A percentile compares a stretch with the other conserved stretches of the same genome.
phyloP scores from a whole-genome alignment of 441 rosid species.

The Sinapis alba region DNA sequence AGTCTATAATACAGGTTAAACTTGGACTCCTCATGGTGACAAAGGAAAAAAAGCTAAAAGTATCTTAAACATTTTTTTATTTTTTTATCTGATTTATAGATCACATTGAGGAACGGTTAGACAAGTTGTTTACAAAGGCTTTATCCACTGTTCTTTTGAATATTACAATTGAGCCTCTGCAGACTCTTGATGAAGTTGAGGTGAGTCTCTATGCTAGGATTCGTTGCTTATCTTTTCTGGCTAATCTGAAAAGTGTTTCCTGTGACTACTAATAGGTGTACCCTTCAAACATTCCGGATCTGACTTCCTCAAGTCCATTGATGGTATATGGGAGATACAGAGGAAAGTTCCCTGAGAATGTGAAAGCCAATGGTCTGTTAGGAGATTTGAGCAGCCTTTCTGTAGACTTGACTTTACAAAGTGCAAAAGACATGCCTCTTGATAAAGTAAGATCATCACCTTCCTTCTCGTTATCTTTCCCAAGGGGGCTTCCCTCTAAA shows the following conservation, averaged over 20 bases:
- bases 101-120: slow-evolving; percentile 61
- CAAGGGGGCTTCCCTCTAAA: background rate
- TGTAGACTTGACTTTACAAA: slow-evolving; percentile 63
- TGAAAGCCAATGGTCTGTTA: slow-evolving; percentile 62
- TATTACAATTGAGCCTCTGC: slow-evolving; percentile 55
- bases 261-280: slow-evolving; percentile 54
- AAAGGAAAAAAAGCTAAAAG: background rate
- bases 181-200: slow-evolving; percentile 76
- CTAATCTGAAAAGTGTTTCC: slow-evolving; percentile 13
- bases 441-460: slow-evolving; percentile 57
- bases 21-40: background rate
- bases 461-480: slow-evolving; percentile 13
- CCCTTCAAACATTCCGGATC: slow-evolving; percentile 75
- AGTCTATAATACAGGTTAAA: slow-evolving; percentile 51
- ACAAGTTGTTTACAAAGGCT: slow-evolving; percentile 55
- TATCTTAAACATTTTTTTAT: background rate
- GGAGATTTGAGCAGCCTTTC: slow-evolving; percentile 66
- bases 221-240: slow-evolving; percentile 9
- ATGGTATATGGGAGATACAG: slow-evolving; percentile 70
- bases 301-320: slow-evolving; percentile 66
- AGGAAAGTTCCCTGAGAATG: slow-evolving; percentile 68
- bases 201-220: slow-evolving; percentile 45
- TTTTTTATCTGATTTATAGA: slow-evolving; percentile 52
- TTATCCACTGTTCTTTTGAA: slow-evolving; percentile 64
- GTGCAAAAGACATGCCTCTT: slow-evolving; percentile 68